phyloP scores from a whole-genome alignment of 371 early-diverging fungal species.

The Fennellomyces sp. region DNA sequence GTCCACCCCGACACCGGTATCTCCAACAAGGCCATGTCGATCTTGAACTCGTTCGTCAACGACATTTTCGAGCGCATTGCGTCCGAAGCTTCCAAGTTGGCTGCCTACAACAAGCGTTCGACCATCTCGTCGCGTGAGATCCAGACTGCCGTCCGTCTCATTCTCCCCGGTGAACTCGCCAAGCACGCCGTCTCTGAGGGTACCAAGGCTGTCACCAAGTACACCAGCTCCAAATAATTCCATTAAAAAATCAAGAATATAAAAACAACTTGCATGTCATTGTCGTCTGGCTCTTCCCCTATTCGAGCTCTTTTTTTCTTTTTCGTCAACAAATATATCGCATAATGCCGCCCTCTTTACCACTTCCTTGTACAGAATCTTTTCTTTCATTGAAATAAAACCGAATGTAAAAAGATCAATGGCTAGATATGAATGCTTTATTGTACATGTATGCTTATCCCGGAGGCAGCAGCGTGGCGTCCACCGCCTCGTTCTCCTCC shows the following conservation, averaged over 20 bases:
- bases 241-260: not conserved
- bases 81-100: constrained; percentile 86
- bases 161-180: constrained; percentile 95
- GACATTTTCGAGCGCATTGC: constrained; percentile 96
- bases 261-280: constrained; percentile 3
- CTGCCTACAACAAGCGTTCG: constrained; percentile 92
- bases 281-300: not conserved
- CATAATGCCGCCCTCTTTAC: constrained; percentile 5
- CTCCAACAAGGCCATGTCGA: constrained; percentile 98
- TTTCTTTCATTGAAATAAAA: constrained; percentile 7
- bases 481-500: constrained; percentile 69
- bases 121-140: constrained; percentile 96
- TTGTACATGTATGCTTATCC: constrained; percentile 66
- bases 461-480: constrained; percentile 90
- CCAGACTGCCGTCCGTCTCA: constrained; percentile 92
- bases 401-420: constrained; percentile 7
- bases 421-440: not conserved
- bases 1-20: constrained; percentile 96
- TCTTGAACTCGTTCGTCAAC: constrained; percentile 97
- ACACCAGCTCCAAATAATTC: constrained; percentile 79
- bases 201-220: constrained; percentile 97
- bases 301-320: not conserved
- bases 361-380: constrained; percentile 10
- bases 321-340: not conserved
- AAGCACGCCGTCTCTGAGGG: constrained; percentile 98